These are phyloP conservation scores for Cordyceps fumosorosea DNA, from an alignment of 2,329 filamentous ascomycete genomes.

Conservation along the genomic window DNA sequence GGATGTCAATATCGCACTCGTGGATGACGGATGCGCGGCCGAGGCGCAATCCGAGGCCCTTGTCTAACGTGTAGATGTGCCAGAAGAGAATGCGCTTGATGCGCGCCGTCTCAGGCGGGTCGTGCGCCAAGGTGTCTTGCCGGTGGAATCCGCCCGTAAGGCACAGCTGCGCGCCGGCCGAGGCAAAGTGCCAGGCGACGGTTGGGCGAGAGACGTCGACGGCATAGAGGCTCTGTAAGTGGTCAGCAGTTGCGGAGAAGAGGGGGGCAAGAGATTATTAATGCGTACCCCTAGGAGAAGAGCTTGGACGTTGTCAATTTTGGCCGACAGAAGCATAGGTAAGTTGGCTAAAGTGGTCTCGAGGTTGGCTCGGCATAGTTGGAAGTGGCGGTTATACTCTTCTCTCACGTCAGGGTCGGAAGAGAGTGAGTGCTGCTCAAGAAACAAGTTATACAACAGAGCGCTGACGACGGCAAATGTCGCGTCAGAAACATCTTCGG, in stretches of 20 bases:
- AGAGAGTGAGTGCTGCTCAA: conserved; percentile 36
- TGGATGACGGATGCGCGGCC: conserved; percentile 53
- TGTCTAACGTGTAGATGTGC: conserved; percentile 51
- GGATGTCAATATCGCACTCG: conserved; percentile 52
- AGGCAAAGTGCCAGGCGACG: conserved; percentile 57
- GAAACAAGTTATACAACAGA: conserved; percentile 43
- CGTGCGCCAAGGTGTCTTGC: conserved; percentile 26
- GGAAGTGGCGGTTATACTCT: conserved; percentile 32
- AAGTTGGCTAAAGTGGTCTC: conserved; percentile 45
- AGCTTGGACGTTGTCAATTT: conserved; percentile 48
- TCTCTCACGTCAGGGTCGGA: conserved; percentile 26
- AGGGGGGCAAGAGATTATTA: not conserved
- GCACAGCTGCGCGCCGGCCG: conserved; percentile 52
- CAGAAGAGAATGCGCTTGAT: conserved; percentile 41
- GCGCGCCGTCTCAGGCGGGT: conserved; percentile 25
- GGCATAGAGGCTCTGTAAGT: conserved; percentile 48
- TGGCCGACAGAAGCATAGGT: conserved; percentile 50
- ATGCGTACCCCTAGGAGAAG: conserved; percentile 49
- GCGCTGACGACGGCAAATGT: conserved; percentile 45
- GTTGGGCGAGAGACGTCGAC: conserved; percentile 57
- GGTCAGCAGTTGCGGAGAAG: conserved; percentile 9
- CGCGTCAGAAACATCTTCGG: conserved; percentile 43
- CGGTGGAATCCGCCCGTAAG: conserved; percentile 58
- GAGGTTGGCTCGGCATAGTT: conserved; percentile 40
- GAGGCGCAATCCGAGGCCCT: conserved; percentile 50